Evolutionary conservation across 2,329 filamentous ascomycete species (phyloP), one percentile per base, ranked within the genome.

Genomic region (Rutstroemia sp.): DNA sequence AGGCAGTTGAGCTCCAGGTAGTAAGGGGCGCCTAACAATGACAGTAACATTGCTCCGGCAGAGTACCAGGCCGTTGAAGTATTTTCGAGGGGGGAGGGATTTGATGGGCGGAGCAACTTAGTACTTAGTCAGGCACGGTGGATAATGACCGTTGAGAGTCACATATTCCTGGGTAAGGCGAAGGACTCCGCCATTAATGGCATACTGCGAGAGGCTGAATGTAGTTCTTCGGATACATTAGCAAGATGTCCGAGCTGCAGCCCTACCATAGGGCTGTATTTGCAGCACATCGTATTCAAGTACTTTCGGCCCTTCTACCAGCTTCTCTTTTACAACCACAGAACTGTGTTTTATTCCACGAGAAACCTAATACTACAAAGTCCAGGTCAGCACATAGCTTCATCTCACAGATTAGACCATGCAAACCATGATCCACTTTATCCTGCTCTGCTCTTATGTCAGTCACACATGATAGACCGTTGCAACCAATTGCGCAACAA

Each of bases 191-290:
- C 27, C 27, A 4, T 30, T 8, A 30, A 30, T 30, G 27, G 9
- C 27, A 30, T 30, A 30, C 27, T 9, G 12, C 39, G 39, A 40
- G 16, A 14, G 14, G 50, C 38, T 19, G 52, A 36, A 50, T 49
- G 46, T 5, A 25, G 14, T 42, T 50, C 3, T n/a, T 34, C 23
- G 27, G 23, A 50, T 49, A 42, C 42, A 46, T 34, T 23, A 19
- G 27, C 8, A 3, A 55, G 6, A n/a, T 27, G n/a, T 9, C 6
- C 30, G 36, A 50, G 36, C 21, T 55, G 52, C 52, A 55, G 52
- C 52, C 52, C 52, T 55, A 54, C 1, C 4, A 7, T 55, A 55
- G 25, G 52, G 52, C 52, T 55, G 40, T 10, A 21, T 25, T 48
- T 49, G 17, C 49, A n/a, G 10, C 23, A 10, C 38, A 36, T 50